phyloP scores from a whole-genome alignment of 495 filamentous ascomycete genomes.

The Pseudevernia furfuracea region DNA sequence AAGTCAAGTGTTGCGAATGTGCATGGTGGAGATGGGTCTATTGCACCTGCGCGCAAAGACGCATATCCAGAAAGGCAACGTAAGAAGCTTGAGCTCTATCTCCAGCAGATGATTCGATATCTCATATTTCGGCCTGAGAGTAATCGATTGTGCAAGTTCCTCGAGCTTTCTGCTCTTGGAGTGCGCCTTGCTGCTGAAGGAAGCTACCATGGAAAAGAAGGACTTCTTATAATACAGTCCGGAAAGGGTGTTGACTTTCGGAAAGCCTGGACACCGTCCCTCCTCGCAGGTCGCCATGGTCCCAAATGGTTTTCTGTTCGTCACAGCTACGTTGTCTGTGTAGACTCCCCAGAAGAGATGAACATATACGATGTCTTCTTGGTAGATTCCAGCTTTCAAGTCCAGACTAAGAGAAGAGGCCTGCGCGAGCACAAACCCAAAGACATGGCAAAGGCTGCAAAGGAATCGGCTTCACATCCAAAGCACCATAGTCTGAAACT shows the following conservation, averaged over 20 bases:
- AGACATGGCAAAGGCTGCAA: slow-evolving; percentile 53
- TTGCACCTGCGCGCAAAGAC: slow-evolving; percentile 38
- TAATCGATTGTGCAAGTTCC: slow-evolving; percentile 90
- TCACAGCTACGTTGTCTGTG: slow-evolving; percentile 94
- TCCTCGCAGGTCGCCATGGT: slow-evolving; percentile 70
- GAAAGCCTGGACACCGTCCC: slow-evolving; percentile 63
- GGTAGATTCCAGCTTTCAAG: slow-evolving; percentile 74
- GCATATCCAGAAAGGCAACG: slow-evolving; percentile 64
- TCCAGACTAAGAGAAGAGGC: slow-evolving; percentile 58
- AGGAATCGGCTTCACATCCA: slow-evolving; percentile 55
- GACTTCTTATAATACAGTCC: slow-evolving; percentile 82
- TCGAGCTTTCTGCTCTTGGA: slow-evolving; percentile 89
- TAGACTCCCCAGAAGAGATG: slow-evolving; percentile 97
- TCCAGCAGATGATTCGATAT: slow-evolving; percentile 90
- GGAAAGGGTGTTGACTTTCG: slow-evolving; percentile 86
- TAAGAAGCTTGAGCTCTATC: slow-evolving; percentile 78
- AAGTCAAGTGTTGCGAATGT: slow-evolving; percentile 49
- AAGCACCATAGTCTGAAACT: slow-evolving; percentile 80
- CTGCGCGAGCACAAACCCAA: slow-evolving; percentile 55
- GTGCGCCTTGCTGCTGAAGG: slow-evolving; percentile 93
- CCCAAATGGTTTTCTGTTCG: slow-evolving; percentile 98
- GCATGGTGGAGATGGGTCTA: slow-evolving; percentile 34
- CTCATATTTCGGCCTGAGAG: slow-evolving; percentile 94
- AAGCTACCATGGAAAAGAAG: slow-evolving; percentile 97
- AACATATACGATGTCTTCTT: slow-evolving; percentile 98